Evolutionary conservation across 345 rosid species (phyloP).

Genomic region (Lepidium sativum): DNA sequence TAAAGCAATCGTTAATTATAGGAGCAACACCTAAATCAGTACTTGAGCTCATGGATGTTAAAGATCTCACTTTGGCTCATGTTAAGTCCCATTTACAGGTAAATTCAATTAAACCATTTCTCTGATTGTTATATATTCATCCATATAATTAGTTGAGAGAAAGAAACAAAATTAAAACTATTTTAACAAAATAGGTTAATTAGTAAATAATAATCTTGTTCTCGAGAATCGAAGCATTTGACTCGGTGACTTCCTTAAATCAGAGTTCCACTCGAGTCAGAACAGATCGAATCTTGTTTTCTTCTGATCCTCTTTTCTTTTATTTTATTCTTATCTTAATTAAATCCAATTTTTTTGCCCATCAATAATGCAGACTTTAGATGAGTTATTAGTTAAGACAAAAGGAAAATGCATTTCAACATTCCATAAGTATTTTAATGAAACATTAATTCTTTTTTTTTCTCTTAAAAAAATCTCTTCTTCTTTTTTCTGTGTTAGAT

Average conservation of each 20-base stretch:
- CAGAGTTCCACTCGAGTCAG: slow-evolving; percentile 35
- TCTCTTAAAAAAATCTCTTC: slow-evolving; percentile 25
- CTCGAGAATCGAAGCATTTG: slow-evolving; percentile 29
- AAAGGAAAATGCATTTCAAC: slow-evolving; percentile 4
- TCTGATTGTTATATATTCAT: background rate
- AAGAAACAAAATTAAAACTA: background rate
- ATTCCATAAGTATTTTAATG: slow-evolving; percentile 5
- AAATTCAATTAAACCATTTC: background rate
- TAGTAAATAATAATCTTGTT: slow-evolving; percentile 5
- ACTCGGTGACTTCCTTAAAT: slow-evolving; percentile 32
- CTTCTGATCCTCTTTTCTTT: slow-evolving; percentile 18
- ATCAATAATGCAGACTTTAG: slow-evolving; percentile 21
- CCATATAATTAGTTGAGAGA: background rate
- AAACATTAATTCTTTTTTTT: slow-evolving; percentile 35
- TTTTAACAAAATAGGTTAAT: background rate
- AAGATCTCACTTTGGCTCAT: slow-evolving; percentile 96
- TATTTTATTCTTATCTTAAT: slow-evolving; percentile 18
- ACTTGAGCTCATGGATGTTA: slow-evolving; percentile 98
- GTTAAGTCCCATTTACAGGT: slow-evolving; percentile 98
- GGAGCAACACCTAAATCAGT: slow-evolving; percentile 98
- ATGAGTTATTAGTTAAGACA: slow-evolving; percentile 13
- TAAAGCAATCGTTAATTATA: slow-evolving; percentile 33
- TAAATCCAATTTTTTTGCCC: slow-evolving; percentile 6
- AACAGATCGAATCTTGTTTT: slow-evolving; percentile 29
- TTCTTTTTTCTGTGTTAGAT: slow-evolving; percentile 51